phyloP scores from a whole-genome alignment of 129 eudicot species.

The Centella asiatica region DNA sequence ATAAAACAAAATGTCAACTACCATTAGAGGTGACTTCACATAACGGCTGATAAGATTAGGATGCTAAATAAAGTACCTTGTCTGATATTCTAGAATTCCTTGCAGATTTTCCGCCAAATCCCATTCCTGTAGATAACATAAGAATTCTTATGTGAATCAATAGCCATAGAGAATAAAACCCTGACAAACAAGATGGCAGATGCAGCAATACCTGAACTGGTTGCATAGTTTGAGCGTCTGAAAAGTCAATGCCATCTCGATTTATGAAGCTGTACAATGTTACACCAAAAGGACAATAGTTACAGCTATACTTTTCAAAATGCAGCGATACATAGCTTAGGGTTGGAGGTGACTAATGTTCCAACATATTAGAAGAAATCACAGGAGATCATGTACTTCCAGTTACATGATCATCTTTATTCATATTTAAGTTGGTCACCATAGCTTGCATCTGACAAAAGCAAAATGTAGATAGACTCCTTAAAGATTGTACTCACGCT shows the following conservation, averaged over 20 bases:
- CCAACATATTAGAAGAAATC: background rate
- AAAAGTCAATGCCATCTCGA: conserved; percentile 95
- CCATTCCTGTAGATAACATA: conserved; percentile 60
- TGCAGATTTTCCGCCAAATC: conserved; percentile 87
- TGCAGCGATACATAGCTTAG: background rate
- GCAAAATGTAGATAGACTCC: background rate
- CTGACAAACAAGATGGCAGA: background rate
- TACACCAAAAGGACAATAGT: background rate
- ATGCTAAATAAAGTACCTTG: conserved; percentile 50
- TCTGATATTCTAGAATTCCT: conserved; percentile 87
- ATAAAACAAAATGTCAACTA: too few relatives aligned
- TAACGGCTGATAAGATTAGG: too few relatives aligned
- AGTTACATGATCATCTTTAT: background rate
- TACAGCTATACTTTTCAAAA: background rate
- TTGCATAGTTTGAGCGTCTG: conserved; percentile 98
- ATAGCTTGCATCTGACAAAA: background rate
- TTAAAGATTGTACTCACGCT: conserved; percentile 56
- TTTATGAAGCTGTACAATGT: conserved; percentile 54
- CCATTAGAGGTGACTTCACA: too few relatives aligned
- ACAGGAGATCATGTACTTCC: background rate
- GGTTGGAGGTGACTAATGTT: background rate
- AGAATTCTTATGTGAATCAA: conserved; percentile 5
- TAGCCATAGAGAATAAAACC: background rate
- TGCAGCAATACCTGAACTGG: conserved; percentile 62
- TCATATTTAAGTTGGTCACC: background rate